Evolutionary conservation across 169 alveolate species (phyloP).

Genomic region (Eimeria maxima): DNA sequence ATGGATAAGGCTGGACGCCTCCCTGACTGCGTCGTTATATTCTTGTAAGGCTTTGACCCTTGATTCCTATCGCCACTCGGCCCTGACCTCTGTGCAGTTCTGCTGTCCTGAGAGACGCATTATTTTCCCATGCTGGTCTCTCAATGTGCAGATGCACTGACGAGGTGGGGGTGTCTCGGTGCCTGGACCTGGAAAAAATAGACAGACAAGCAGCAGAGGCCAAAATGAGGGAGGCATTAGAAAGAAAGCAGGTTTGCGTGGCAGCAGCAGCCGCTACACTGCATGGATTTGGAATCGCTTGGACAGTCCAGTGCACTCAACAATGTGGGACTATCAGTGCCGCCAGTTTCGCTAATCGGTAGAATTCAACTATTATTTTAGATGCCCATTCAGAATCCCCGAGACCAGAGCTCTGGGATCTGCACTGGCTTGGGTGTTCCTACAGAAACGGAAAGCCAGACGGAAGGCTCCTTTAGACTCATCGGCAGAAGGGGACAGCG

Average conservation of each 20-base stretch:
- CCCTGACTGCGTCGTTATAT: constrained; percentile 73
- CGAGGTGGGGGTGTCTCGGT: constrained; percentile 63
- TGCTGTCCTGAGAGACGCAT: background rate
- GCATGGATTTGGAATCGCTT: background rate
- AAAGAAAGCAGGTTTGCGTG: background rate
- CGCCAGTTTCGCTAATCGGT: background rate
- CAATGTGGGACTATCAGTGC: background rate
- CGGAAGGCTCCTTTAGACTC: background rate
- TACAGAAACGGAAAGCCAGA: constrained; percentile 37
- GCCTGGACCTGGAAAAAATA: constrained; percentile 35
- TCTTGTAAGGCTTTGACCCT: constrained; percentile 28
- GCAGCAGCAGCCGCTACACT: background rate
- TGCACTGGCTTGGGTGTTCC: background rate
- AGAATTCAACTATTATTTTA: background rate
- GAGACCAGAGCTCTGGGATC: background rate
- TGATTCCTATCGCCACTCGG: background rate
- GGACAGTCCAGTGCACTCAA: background rate
- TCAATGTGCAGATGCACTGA: constrained; percentile 31
- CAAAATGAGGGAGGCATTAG: background rate
- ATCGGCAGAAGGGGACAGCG: constrained; percentile 31
- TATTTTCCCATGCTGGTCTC: background rate
- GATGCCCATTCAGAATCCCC: background rate
- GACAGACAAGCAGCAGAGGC: constrained; percentile 43
- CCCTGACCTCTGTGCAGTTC: background rate
- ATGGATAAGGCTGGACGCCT: constrained; percentile 75